A percentile compares a stretch with the other conserved stretches of the same genome.
Conservation (phyloP, 1,139 yeast genomes). For the Protomyces arabidopsidicola region DNA sequence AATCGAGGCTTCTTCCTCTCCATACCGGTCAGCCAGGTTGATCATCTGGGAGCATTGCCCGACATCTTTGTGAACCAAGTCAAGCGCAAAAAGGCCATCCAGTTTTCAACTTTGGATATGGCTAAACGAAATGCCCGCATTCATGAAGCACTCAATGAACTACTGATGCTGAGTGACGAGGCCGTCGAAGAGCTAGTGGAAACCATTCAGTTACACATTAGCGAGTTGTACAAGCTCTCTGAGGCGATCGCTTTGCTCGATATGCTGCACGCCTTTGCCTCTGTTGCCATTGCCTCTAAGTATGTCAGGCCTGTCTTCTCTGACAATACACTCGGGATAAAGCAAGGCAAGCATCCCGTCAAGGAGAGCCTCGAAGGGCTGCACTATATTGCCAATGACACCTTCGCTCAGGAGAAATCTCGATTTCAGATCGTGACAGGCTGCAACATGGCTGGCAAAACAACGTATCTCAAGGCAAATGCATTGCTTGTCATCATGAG, state of each 20-base stretch:
- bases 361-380: conserved; percentile 50
- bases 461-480: conserved; percentile 60
- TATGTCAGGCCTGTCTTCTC: conserved; percentile 32
- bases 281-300: conserved; percentile 35
- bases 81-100: conserved; percentile 39
- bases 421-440: conserved; percentile 61
- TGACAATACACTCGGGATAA: conserved; percentile 38
- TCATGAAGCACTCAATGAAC: conserved; percentile 44
- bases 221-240: conserved; percentile 45
- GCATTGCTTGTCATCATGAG: conserved; percentile 64
- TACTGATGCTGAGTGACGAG: conserved; percentile 44
- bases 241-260: conserved; percentile 48
- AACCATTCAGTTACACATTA: conserved; percentile 37
- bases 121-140: conserved; percentile 45
- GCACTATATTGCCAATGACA: conserved; percentile 66
- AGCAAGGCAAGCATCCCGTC: conserved; percentile 70
- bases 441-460: conserved; percentile 75
- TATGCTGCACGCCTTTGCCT: conserved; percentile 44
- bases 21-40: conserved; percentile 31
- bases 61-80: conserved; percentile 41
- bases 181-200: conserved; percentile 40
- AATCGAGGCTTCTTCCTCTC: conserved; percentile 44
- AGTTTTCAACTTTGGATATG: conserved; percentile 46
- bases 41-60: conserved; percentile 36
- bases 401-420: conserved; percentile 46